Conservation (phyloP, 1,284 basidiomycete genomes). For the Pterulicium gracile region DNA sequence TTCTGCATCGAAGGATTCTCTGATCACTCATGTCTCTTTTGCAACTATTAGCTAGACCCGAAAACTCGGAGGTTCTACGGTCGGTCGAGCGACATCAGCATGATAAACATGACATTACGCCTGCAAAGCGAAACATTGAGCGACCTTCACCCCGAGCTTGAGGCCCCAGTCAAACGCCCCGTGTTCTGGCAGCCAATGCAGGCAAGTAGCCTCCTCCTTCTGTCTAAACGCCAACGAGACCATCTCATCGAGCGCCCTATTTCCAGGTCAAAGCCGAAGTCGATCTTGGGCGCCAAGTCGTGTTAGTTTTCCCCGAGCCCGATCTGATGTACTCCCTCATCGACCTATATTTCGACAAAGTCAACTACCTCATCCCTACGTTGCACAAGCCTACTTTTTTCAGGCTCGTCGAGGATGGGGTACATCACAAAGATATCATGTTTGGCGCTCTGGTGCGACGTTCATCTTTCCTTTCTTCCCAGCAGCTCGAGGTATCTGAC, state of each 20-base stretch:
- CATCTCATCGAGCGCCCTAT: too few relatives aligned
- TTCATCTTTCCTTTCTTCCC: too few relatives aligned
- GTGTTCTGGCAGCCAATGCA: neutral
- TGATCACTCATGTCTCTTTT: neutral
- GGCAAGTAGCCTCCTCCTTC: too few relatives aligned
- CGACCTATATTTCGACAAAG: slow-evolving; percentile 30
- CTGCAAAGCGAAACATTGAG: neutral
- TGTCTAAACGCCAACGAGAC: too few relatives aligned
- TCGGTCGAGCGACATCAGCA: neutral
- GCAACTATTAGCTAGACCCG: neutral
- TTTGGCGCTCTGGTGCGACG: slow-evolving; percentile 33
- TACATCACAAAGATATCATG: slow-evolving; percentile 24
- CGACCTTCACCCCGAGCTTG: neutral
- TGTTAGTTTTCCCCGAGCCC: slow-evolving; percentile 17
- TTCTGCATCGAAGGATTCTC: neutral
- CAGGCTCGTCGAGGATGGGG: slow-evolving; percentile 21
- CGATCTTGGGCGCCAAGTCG: neutral
- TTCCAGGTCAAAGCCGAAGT: neutral
- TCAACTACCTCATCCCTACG: slow-evolving; percentile 27
- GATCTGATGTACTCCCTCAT: slow-evolving; percentile 29
- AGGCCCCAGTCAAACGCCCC: neutral
- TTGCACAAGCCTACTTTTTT: slow-evolving; percentile 34
- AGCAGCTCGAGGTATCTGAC: too few relatives aligned
- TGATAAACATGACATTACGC: neutral
- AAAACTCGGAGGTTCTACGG: neutral